Base-by-base conservation (phyloP, 495 filamentous ascomycete species). In the Tuber microsphaerosporum region DNA sequence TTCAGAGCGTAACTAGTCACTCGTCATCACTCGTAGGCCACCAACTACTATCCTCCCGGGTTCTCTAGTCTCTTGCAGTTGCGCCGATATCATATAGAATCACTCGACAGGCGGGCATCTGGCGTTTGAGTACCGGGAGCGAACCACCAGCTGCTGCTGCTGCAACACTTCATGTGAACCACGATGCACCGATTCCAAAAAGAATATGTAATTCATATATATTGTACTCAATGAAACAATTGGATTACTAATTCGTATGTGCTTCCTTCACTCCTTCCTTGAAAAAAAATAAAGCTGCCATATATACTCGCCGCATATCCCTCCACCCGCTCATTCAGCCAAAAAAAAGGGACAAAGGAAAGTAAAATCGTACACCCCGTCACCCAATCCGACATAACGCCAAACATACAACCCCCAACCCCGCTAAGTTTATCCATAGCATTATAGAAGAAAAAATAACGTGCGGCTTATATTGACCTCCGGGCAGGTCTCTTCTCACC, bases 401-500 rank as follows among this genome's bases (percentile, higher is more conserved):
- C 56, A 65, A 65, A 34, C 26, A 5, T 34, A 65, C 26, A 34
- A 34, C 31, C 51, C 51, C 51, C 51, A 31, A 31, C 26, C 26
- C 56, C 12, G 14, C 56, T 26, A 34, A 34, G 31, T 65, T 65
- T 65, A 65, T 34, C 56, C 12, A 65, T 26, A 65, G 56, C 17
- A 31, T 65, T 17, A 65, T 6, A 16, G 56, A 17, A 61, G n/a
- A 2, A 16, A 12, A 31, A 26, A 10, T 7, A 48, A 20, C 19
- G 16, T 26, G 14, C 6, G 56, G 26, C n/a, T 65, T 65, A 65
- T 65, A 65, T 31, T 12, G 56, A 65, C 56, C 56, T 31, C 56
- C 56, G 56, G 34, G 34, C 26, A 65, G 56, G 34, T 8, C 56
- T 65, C 26, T 17, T 65, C 5, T 16, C 56, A 34, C 78, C 78